Base-by-base conservation (phyloP, 352 stramenopile species). In the Phytophthora pluvialis region DNA sequence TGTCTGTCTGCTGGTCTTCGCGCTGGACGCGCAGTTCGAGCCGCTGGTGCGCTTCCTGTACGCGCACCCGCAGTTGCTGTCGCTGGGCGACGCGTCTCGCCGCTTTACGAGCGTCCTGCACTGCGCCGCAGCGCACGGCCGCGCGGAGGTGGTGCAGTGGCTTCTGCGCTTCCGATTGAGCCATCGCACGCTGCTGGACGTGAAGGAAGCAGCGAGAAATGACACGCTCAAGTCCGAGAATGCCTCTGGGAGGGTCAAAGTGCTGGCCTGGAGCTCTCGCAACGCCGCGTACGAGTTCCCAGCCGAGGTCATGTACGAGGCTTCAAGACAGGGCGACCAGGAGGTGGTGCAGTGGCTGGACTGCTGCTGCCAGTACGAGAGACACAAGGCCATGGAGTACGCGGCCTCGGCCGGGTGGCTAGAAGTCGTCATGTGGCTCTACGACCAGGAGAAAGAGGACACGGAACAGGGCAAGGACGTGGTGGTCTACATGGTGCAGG, bases 281-380 rank as follows among this genome's bases (percentile, higher is more conserved):
- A 78, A 81, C 44, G 18, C 26, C 26, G 33, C 65, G 48, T 78
- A 78, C 61, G 44, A 65, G 36, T 77, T 84, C 32, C 70, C 70
- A 3, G 56, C 66, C 7, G 64, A 67, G 7, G 77, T 74, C 21
- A 73, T 86, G 67, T 78, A 81, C 50, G 75, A 81, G 29, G 74
- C 74, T 2, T 67, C 69, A 8, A 39, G 61, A 46, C 69, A 77
- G 18, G 77, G 77, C 32, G 58, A 78, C 50, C 47, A 69, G 16
- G 52, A 72, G 13, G 63, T 82, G 33, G 64, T 83, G 39, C 11
- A 65, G 53, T 83, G 77, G 77, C 60, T 86, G n/a, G 60, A 81
- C 26, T 35, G 51, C 5, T 70, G 67, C 46, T 72, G 68, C 21
- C 50, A 54, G n/a, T 83, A 83, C 61, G 61, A 80, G 43, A 45